These are phyloP conservation scores for Rhytidiadelphus loreus DNA, from an alignment of 225 moss, liverwort and hornwort genomes.

Conservation along the genomic window DNA sequence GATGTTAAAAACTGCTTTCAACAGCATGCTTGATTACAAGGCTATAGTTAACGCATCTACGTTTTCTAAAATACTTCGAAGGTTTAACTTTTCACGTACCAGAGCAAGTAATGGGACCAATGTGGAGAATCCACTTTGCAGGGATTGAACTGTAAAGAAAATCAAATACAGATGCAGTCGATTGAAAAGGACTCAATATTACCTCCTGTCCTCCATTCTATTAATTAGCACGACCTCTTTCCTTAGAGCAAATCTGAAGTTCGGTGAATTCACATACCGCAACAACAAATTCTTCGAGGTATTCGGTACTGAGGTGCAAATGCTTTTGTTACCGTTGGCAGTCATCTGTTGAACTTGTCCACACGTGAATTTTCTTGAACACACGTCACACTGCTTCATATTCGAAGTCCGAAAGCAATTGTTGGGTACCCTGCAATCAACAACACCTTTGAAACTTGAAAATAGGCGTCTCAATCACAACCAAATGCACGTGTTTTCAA, in stretches of 20 bases:
- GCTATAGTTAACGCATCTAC: no score
- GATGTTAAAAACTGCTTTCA: background rate
- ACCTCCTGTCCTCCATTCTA: background rate
- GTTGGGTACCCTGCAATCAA: background rate
- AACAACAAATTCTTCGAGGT: background rate
- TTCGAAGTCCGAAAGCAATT: background rate
- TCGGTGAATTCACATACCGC: background rate
- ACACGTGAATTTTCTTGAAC: background rate
- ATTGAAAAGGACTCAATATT: background rate
- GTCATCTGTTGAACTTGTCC: background rate
- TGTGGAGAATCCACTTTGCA: background rate
- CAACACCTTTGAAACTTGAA: background rate
- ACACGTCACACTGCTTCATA: background rate
- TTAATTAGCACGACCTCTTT: background rate
- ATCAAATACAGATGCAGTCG: background rate
- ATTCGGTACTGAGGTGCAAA: background rate
- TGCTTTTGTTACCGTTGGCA: background rate
- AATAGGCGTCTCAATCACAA: background rate
- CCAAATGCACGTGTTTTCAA: background rate
- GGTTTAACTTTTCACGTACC: no score
- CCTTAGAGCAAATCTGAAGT: background rate
- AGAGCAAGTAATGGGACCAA: background rate
- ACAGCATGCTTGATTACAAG: background rate
- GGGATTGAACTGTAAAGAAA: background rate
- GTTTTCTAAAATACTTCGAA: background rate